Percentiles rank a stretch among this genome's conserved stretches.
Conservation (phyloP, 2,329 filamentous ascomycete genomes). For the Pseudophaeomoniella oleicola region DNA sequence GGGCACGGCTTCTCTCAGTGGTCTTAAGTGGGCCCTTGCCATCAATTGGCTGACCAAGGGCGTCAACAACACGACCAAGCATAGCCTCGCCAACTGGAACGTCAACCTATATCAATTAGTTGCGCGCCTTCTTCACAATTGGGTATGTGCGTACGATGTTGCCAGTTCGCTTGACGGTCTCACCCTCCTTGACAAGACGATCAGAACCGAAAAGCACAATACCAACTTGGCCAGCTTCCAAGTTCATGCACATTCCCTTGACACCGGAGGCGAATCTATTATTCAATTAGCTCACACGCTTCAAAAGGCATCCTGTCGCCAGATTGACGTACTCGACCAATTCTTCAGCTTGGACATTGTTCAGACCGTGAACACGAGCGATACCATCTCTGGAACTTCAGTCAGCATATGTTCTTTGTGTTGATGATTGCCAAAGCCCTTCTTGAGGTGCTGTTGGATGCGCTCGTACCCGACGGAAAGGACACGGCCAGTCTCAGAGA, state of each 20-base stretch:
- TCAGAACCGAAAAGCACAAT: slow-evolving; percentile 99
- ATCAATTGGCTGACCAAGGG: slow-evolving; percentile 97
- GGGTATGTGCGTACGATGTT: slow-evolving; percentile 67
- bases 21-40: slow-evolving; percentile 96
- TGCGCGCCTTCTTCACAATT: no score
- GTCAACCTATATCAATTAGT: slow-evolving; percentile 56
- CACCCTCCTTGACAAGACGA: slow-evolving; percentile 98
- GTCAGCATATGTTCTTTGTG: slow-evolving; percentile 14
- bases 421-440: slow-evolving; percentile 17
- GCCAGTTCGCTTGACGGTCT: slow-evolving; percentile 99
- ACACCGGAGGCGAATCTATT: slow-evolving; percentile 93
- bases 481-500: slow-evolving; percentile 97
- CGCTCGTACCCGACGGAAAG: slow-evolving; percentile 89
- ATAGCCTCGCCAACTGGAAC: slow-evolving; percentile 85
- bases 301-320: slow-evolving; percentile 5
- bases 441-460: slow-evolving; percentile 15
- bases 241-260: slow-evolving; percentile 99
- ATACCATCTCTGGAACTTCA: slow-evolving; percentile 95
- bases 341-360: slow-evolving; percentile 99
- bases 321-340: slow-evolving; percentile 78
- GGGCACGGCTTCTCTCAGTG: slow-evolving; percentile 84
- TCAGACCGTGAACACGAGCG: slow-evolving; percentile 98
- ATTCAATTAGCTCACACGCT: neutral
- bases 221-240: slow-evolving; percentile 99
- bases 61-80: slow-evolving; percentile 96